Evolutionary conservation across 2,329 filamentous ascomycete genomes (phyloP).

Genomic region (Monosporascus cannonballus): DNA sequence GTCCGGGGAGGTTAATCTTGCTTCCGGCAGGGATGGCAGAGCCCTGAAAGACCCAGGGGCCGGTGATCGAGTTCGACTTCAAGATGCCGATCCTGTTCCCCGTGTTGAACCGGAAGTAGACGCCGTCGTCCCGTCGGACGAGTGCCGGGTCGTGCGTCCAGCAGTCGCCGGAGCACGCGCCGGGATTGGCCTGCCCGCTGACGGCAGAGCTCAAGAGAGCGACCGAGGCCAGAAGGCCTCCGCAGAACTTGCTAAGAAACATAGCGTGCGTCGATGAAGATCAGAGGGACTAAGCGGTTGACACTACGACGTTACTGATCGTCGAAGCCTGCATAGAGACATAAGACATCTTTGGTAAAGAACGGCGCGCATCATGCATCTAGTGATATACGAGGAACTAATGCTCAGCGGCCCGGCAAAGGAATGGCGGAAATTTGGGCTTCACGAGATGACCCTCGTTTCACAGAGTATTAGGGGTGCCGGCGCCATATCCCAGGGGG

Average conservation of each 20-base stretch:
- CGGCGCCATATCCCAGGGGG: no score
- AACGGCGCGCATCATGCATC: no score
- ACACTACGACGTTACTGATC: no score
- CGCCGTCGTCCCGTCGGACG: constrained; percentile 31
- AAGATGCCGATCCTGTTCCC: constrained; percentile 33
- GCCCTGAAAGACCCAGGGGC: constrained; percentile 37
- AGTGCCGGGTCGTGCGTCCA: constrained; percentile 34
- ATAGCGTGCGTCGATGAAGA: background rate
- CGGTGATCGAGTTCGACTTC: constrained; percentile 29
- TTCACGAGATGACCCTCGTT: no score
- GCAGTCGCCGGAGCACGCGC: constrained; percentile 31
- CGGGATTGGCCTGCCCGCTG: constrained; percentile 24
- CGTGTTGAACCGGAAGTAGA: constrained; percentile 38
- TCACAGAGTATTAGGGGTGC: no score
- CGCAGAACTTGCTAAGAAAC: background rate
- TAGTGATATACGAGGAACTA: no score
- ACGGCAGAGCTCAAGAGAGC: constrained; percentile 1
- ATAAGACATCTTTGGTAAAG: no score
- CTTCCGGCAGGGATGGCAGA: constrained; percentile 32
- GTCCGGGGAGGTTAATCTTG: constrained; percentile 33
- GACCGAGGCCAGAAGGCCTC: constrained; percentile 12
- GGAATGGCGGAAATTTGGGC: no score
- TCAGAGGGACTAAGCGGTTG: background rate
- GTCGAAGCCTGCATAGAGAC: no score
- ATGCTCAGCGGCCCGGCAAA: no score